Percentiles rank a stretch among this genome's conserved stretches.
Evolutionary conservation across 1,284 basidiomycete genomes (phyloP).

Genomic region (Tilletia walkeri): DNA sequence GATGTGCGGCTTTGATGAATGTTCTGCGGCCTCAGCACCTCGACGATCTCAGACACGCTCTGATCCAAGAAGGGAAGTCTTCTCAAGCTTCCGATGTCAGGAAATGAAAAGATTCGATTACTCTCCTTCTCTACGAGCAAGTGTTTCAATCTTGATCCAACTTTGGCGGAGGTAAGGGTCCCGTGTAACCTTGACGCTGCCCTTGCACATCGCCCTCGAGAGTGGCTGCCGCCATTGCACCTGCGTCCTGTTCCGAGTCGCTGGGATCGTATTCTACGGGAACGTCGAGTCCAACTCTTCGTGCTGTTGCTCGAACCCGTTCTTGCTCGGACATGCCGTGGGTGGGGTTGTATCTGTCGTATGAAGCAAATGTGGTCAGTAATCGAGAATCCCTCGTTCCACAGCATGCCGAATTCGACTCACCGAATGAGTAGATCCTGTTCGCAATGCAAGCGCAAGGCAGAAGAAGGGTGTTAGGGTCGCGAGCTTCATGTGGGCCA

Average conservation of each 20-base stretch:
- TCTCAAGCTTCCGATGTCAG: too few relatives aligned
- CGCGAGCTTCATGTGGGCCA: too few relatives aligned
- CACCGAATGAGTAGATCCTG: slow-evolving; percentile 1
- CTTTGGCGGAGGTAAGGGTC: background rate
- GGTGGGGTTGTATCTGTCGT: slow-evolving; percentile 26
- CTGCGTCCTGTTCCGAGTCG: background rate
- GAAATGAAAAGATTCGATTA: too few relatives aligned
- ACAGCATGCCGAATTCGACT: background rate
- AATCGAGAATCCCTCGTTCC: background rate
- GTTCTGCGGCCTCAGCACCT: too few relatives aligned
- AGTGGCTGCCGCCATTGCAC: background rate
- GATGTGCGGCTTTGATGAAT: too few relatives aligned
- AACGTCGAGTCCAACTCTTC: slow-evolving; percentile 24
- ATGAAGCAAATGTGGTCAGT: background rate
- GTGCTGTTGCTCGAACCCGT: slow-evolving; percentile 24
- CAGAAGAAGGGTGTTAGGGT: background rate
- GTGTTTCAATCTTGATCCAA: background rate
- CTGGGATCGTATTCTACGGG: slow-evolving; percentile 18
- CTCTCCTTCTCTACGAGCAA: background rate
- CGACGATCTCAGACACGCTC: too few relatives aligned
- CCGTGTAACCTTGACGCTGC: background rate
- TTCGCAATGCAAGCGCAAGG: background rate
- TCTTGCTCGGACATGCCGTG: slow-evolving; percentile 24
- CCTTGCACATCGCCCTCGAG: background rate
- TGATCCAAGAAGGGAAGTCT: too few relatives aligned